Conservation (phyloP, 1,284 basidiomycete species). For the Xerocomus amazonicus region DNA sequence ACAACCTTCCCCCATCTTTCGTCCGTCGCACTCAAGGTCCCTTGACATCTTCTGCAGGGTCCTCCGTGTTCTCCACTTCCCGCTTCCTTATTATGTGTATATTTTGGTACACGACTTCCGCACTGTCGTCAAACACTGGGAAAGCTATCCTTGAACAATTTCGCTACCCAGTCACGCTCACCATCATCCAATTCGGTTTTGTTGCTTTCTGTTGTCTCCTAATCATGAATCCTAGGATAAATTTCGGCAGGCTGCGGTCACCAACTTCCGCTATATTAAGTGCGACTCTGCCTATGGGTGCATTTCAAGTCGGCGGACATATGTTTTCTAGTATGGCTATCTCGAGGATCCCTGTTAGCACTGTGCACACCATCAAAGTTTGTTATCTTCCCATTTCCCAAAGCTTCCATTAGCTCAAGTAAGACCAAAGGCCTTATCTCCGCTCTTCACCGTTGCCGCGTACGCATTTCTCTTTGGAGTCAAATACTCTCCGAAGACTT, state of each 20-base stretch:
- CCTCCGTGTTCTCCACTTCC: conserved; percentile 27
- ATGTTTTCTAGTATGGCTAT: conserved; percentile 97
- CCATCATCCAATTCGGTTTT: conserved; percentile 97
- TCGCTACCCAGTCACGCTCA: conserved; percentile 86
- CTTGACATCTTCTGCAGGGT: conserved; percentile 12
- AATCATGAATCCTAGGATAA: conserved; percentile 70
- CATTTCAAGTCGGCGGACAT: conserved; percentile 95
- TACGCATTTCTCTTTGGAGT: conserved; percentile 93
- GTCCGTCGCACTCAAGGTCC: conserved; percentile 24
- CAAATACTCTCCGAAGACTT: conserved; percentile 88
- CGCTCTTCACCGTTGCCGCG: conserved; percentile 93
- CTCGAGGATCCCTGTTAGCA: conserved; percentile 92
- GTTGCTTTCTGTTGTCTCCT: conserved; percentile 84
- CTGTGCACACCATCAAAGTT: conserved; percentile 99
- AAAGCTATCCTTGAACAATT: conserved; percentile 87
- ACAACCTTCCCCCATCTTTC: conserved; percentile 22
- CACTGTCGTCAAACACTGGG: conserved; percentile 85
- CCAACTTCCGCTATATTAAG: conserved; percentile 74
- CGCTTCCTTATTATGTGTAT: conserved; percentile 66
- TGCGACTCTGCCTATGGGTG: conserved; percentile 87
- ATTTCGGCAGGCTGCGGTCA: conserved; percentile 60
- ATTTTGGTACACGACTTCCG: conserved; percentile 83
- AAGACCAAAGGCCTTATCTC: conserved; percentile 78
- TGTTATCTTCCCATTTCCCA: conserved; percentile 18
- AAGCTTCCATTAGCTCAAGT: conserved; percentile 7